Evolutionary conservation across 2,329 filamentous ascomycete species (phyloP).

Genomic region (Epichloe brachyelytri): DNA sequence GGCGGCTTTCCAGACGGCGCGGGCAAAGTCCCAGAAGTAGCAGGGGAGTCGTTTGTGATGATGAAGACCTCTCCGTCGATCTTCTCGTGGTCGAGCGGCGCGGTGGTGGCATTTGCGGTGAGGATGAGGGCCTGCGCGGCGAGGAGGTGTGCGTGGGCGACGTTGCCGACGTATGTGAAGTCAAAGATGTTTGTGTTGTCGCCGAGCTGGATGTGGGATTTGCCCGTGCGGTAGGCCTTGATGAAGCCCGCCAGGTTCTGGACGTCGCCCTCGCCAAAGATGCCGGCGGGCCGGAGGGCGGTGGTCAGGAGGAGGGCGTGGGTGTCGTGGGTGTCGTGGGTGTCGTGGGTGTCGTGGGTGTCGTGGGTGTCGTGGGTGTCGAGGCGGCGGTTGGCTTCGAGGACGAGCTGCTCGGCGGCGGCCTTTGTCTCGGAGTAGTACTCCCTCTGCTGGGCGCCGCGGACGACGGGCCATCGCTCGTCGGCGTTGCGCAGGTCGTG

Average conservation of each 20-base stretch:
- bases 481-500: conserved; percentile 72
- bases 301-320: conserved; percentile 53
- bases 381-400: conserved; percentile 54
- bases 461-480: conserved; percentile 67
- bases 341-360: conserved; percentile 19
- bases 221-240: conserved; percentile 52
- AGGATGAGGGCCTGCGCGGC: conserved; percentile 61
- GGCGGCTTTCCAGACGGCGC: conserved; percentile 59
- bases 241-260: conserved; percentile 64
- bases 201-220: conserved; percentile 71
- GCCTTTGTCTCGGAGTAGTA: conserved; percentile 80
- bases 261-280: conserved; percentile 82
- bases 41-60: conserved; percentile 77
- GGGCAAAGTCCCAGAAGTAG: conserved; percentile 83
- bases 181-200: conserved; percentile 50
- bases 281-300: conserved; percentile 73
- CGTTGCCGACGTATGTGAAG: conserved; percentile 52
- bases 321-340: conserved; percentile 18
- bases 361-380: conserved; percentile 22
- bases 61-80: conserved; percentile 82
- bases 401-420: conserved; percentile 67
- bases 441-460: conserved; percentile 56
- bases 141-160: conserved; percentile 68
- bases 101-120: conserved; percentile 40
- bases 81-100: conserved; percentile 56